These are phyloP conservation scores for Coemansia aciculifera DNA, from an alignment of 192 early-diverging fungal genomes.

Conservation along the genomic window DNA sequence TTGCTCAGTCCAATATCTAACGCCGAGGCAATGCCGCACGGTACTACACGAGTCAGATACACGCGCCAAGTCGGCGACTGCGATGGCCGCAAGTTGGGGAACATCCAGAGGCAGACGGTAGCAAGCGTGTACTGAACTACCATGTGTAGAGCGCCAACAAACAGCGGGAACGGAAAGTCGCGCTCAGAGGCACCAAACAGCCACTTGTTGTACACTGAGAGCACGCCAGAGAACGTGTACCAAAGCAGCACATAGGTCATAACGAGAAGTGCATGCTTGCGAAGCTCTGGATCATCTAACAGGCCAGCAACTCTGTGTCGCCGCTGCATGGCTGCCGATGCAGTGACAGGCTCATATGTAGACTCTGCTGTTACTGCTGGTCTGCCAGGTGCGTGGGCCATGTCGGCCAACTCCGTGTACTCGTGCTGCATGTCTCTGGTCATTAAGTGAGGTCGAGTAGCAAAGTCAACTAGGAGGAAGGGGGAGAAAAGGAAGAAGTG, in stretches of 20 bases:
- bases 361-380: slow-evolving; percentile 10
- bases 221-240: slow-evolving; percentile 67
- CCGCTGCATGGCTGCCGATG: not conserved
- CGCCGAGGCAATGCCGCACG: slow-evolving; percentile 85
- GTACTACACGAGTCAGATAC: slow-evolving; percentile 73
- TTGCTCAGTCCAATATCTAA: slow-evolving; percentile 92
- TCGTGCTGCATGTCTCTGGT: slow-evolving; percentile 25
- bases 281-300: slow-evolving; percentile 27
- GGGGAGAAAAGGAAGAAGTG: not conserved
- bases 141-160: slow-evolving; percentile 85
- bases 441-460: slow-evolving; percentile 4
- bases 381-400: slow-evolving; percentile 12
- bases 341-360: slow-evolving; percentile 1
- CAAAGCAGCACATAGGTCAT: slow-evolving; percentile 55
- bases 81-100: slow-evolving; percentile 65
- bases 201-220: slow-evolving; percentile 94
- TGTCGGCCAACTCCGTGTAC: slow-evolving; percentile 45
- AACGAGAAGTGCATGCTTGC: slow-evolving; percentile 38
- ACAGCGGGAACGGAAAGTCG: slow-evolving; percentile 84
- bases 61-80: slow-evolving; percentile 57
- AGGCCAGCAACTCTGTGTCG: slow-evolving; percentile 14
- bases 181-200: slow-evolving; percentile 79
- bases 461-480: not conserved
- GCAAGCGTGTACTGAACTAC: slow-evolving; percentile 75
- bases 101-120: slow-evolving; percentile 55